These are phyloP conservation scores for Claviceps sp. DNA, from an alignment of 2,329 filamentous ascomycete genomes.

Conservation along the genomic window DNA sequence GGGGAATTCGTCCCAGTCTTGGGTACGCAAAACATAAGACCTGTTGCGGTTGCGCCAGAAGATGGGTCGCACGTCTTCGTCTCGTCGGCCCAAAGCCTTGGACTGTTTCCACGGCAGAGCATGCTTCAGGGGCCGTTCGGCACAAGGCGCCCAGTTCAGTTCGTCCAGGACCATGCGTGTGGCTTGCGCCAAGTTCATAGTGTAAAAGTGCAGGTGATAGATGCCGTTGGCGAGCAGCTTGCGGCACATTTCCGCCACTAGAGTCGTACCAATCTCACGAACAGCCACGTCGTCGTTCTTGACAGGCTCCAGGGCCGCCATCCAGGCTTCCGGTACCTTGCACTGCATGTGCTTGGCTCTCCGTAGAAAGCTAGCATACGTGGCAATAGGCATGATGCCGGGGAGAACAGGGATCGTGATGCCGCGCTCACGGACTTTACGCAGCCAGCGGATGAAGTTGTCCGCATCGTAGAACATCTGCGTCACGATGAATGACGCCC, in stretches of 20 bases:
- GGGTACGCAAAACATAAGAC: slow-evolving; percentile 87
- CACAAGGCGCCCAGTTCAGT: slow-evolving; percentile 65
- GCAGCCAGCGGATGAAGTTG: slow-evolving; percentile 84
- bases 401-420: slow-evolving; percentile 75
- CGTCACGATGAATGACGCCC: slow-evolving; percentile 86
- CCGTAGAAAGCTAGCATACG: slow-evolving; percentile 83
- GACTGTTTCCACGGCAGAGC: slow-evolving; percentile 95
- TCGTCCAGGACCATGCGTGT: slow-evolving; percentile 91
- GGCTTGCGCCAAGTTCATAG: slow-evolving; percentile 94
- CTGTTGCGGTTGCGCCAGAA: slow-evolving; percentile 98
- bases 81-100: slow-evolving; percentile 72
- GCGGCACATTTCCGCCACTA: slow-evolving; percentile 83
- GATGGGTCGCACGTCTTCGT: slow-evolving; percentile 92
- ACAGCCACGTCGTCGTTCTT: slow-evolving; percentile 96
- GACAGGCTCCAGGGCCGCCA: slow-evolving; percentile 70
- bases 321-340: slow-evolving; percentile 69
- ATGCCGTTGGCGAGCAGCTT: slow-evolving; percentile 74
- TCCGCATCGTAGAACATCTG: slow-evolving; percentile 99
- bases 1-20: slow-evolving; percentile 98
- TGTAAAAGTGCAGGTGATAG: slow-evolving; percentile 91
- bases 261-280: slow-evolving; percentile 71
- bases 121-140: slow-evolving; percentile 68
- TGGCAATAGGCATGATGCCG: slow-evolving; percentile 82
- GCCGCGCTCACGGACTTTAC: slow-evolving; percentile 71
- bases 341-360: slow-evolving; percentile 86